Percentiles rank a stretch among this genome's conserved stretches.
phyloP scores from a whole-genome alignment of 495 filamentous ascomycete genomes.

The Aspergillus asperescens region DNA sequence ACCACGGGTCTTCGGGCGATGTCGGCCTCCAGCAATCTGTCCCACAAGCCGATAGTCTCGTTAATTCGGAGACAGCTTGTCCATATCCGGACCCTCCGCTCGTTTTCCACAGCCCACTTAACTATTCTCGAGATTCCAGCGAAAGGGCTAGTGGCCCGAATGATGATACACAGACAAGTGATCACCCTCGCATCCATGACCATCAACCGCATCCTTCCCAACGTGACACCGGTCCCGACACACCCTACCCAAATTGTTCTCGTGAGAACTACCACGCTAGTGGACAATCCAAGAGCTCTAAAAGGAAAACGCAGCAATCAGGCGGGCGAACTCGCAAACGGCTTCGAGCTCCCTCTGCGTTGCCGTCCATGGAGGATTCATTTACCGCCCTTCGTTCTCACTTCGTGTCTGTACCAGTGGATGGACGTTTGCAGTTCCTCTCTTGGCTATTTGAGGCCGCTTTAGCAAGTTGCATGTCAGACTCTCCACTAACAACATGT shows the following conservation, averaged over 20 bases:
- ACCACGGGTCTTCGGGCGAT: slow-evolving; percentile 2
- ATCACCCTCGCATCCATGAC: background rate
- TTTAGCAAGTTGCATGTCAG: slow-evolving; percentile 14
- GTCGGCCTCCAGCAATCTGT: background rate
- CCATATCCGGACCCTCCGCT: slow-evolving; percentile 19
- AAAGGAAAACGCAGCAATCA: slow-evolving; percentile 11
- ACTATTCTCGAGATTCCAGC: slow-evolving; percentile 3
- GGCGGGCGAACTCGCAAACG: slow-evolving; percentile 10
- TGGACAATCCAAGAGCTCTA: background rate
- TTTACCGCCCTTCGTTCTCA: slow-evolving; percentile 17
- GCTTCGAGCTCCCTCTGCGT: slow-evolving; percentile 3
- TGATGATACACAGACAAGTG: background rate
- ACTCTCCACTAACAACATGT: slow-evolving; percentile 6
- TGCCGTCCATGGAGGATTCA: slow-evolving; percentile 2
- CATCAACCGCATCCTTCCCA: background rate
- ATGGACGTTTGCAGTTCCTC: slow-evolving; percentile 20
- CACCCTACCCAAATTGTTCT: background rate
- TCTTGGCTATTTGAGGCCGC: slow-evolving; percentile 23
- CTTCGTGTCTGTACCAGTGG: slow-evolving; percentile 15
- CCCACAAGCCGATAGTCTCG: slow-evolving; percentile 1
- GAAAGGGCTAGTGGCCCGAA: background rate
- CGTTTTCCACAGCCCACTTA: slow-evolving; percentile 9
- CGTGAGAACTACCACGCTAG: background rate
- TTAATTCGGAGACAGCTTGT: slow-evolving; percentile 7
- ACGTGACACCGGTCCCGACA: background rate